These are phyloP conservation scores for Cerrena zonata DNA, from an alignment of 1,284 basidiomycete species.

Conservation along the genomic window DNA sequence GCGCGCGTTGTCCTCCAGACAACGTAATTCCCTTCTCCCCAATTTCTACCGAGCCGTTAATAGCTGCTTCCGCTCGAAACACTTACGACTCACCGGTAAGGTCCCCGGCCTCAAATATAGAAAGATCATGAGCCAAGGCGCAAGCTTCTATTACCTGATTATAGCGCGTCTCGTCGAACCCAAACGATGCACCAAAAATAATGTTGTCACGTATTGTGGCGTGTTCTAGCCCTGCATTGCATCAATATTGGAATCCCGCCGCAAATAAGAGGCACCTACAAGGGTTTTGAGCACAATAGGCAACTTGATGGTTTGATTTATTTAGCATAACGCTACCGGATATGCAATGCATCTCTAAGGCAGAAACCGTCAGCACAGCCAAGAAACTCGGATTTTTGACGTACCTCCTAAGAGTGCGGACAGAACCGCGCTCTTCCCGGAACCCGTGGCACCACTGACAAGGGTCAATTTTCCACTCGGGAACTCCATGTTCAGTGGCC, in stretches of 20 bases:
- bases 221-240: slow-evolving; percentile 53
- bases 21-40: slow-evolving; percentile 76
- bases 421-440: slow-evolving; percentile 72
- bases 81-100: slow-evolving; percentile 51
- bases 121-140: slow-evolving; percentile 69
- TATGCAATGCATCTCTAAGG: slow-evolving; percentile 62
- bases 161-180: slow-evolving; percentile 69
- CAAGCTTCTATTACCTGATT: slow-evolving; percentile 73
- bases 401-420: slow-evolving; percentile 61
- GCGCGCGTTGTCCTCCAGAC: slow-evolving; percentile 78
- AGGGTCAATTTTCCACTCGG: slow-evolving; percentile 57
- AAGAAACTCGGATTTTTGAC: slow-evolving; percentile 12
- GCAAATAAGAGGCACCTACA: slow-evolving; percentile 38
- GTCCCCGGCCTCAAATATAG: slow-evolving; percentile 76
- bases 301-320: slow-evolving; percentile 56
- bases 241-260: background rate
- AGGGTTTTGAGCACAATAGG: slow-evolving; percentile 64
- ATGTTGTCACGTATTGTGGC: slow-evolving; percentile 80
- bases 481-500: slow-evolving; percentile 55
- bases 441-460: slow-evolving; percentile 71
- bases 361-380: background rate
- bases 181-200: slow-evolving; percentile 65
- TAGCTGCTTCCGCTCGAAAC: background rate
- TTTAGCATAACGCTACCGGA: slow-evolving; percentile 56
- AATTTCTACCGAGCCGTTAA: slow-evolving; percentile 42